Evolutionary conservation across 2,329 filamentous ascomycete species (phyloP), one percentile per base, ranked within the genome.

Genomic region (Aspergillus sp.): DNA sequence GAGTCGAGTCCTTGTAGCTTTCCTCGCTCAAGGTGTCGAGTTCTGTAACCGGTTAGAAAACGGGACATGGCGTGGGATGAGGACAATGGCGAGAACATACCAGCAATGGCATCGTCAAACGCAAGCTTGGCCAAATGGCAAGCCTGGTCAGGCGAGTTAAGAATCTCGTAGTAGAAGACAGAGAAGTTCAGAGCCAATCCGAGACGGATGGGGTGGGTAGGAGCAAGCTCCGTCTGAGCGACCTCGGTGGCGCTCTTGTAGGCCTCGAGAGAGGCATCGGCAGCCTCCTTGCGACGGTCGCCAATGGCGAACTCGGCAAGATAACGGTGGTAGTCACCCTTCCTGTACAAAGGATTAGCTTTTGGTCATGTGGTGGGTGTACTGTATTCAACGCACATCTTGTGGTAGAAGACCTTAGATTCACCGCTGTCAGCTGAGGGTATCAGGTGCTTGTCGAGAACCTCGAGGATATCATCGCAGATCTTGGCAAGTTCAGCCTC

Each of bases 361-460:
- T 4, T 12, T 12, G 6, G 6, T 38, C 7, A 10, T n/a, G 6
- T 4, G 10, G 6, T 26, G 6, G 9, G 10, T 19, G n/a, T 2
- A 32, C 10, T 45, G 27, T 12, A 32, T 28, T 30, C 19, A 50
- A 54, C 81, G 60, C 73, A 94, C 89, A 97, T 97, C 85, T 97
- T 97, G 86, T 97, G 90, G 79, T 96, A 96, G 78, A 97, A 97
- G 63, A 97, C 91, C 83, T 96, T 96, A 65, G 89, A 95, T 80
- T 97, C 91, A 74, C 90, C 91, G 65, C 83, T 88, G 79, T 93
- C 85, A 61, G 91, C 91, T 63, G 87, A 93, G 62, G 88, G 87
- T 65, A 97, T 96, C 66, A 97, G 79, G 77, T 91, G 86, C 75
- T 91, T 75, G 76, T 96, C 89, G 49, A 97, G 82, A 62, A 95